Base-by-base conservation (phyloP, 306 rosid genomes). In the Cucumis melo region DNA sequence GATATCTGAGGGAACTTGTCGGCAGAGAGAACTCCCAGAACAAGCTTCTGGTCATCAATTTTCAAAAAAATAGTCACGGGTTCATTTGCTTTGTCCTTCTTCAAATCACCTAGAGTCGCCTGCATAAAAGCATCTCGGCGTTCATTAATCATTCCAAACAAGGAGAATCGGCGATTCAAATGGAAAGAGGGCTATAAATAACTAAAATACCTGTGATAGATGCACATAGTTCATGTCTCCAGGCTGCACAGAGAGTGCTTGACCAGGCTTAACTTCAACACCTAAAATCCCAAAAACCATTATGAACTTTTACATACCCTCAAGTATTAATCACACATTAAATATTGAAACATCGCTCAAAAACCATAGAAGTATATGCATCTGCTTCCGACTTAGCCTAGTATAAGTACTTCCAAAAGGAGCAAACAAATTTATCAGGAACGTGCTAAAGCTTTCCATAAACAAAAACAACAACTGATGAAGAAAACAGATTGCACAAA, bases 261-360 rank as follows among this genome's bases (percentile, higher is more conserved):
- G 89, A 24, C 99, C 99, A 60, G 88, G 87, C 85, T 89, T 92
- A 34, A 95, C 96, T 86, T 95, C 99, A 70, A 88, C 90, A 81
- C 99, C 99, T 95, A 60, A 14, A 73, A 44, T 0, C 53, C 54
- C 38, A 38, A 79, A 67, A 42, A 6, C 5, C 2, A 44, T 16
- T 17, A 34, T 64, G 24, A 64, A 34, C 20, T 36, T 14, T 14
- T 1, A 13, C 54, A 3, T 13, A 48, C 53, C 0, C 53, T 48
- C 16, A 48, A 48, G 56, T 51, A 21, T 5, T 48, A 11, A 62
- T 2, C 20, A 62, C 1, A 48, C 5, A 48, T 1, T 13, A 48
- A 20, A 61, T 62, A 5, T 32, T 15, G 1, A 62, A 5, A 29
- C 13, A 62, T 14, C n/a, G 5, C 44, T 62, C 20, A 62, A 32